Evolutionary conservation across 345 rosid genomes (phyloP).

Genomic region (Murraya koenigii): DNA sequence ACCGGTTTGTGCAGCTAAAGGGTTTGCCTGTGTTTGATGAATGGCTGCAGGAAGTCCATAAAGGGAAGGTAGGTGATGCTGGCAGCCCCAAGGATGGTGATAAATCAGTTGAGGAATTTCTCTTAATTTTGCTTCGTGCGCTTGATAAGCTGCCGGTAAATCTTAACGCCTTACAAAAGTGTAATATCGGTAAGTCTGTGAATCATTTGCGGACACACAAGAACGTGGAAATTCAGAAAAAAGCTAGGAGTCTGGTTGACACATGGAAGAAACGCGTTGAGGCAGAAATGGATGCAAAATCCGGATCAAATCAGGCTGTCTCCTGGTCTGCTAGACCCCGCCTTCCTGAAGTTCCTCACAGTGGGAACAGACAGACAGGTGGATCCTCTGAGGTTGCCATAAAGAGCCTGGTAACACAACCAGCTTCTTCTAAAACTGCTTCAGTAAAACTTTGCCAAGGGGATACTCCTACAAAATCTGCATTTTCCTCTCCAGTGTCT

Average conservation of each 20-base stretch:
- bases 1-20: conserved; percentile 70
- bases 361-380: conserved; percentile 50
- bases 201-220: conserved; percentile 80
- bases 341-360: conserved; percentile 56
- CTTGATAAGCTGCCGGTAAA: conserved; percentile 89
- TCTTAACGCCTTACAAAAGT: conserved; percentile 84
- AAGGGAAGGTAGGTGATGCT: conserved; percentile 76
- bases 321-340: conserved; percentile 70
- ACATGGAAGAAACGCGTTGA: conserved; percentile 97
- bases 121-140: conserved; percentile 71
- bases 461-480: conserved; percentile 49
- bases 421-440: conserved; percentile 58
- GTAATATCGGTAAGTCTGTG: conserved; percentile 89
- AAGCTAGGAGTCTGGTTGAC: conserved; percentile 87
- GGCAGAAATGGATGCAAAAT: conserved; percentile 88
- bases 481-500: conserved; percentile 53
- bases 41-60: conserved; percentile 96
- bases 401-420: conserved; percentile 55
- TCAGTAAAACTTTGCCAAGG: conserved; percentile 48
- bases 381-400: conserved; percentile 56
- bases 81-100: conserved; percentile 62
- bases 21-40: conserved; percentile 89
- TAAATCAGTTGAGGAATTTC: conserved; percentile 69
- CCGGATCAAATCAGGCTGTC: conserved; percentile 58
- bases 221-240: conserved; percentile 79